Percentiles rank a stretch among this genome's conserved stretches.
Evolutionary conservation across 2,329 filamentous ascomycete species (phyloP).

Genomic region (Paecilomyces variotii): DNA sequence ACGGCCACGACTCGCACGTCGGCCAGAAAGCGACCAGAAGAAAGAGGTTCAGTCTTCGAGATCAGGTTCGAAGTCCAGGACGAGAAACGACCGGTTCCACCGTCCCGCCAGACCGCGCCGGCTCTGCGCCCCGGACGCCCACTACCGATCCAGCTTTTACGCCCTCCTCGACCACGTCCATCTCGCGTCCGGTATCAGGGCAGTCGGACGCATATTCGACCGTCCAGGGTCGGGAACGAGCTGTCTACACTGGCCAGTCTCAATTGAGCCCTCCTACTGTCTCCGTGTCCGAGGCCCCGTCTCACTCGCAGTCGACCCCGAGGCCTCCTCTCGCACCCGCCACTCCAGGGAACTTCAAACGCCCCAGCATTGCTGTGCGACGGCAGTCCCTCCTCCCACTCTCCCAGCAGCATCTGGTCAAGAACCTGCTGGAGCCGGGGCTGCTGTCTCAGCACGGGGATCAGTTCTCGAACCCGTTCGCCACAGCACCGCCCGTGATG

Average conservation of each 20-base stretch:
- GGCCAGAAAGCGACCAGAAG: not conserved
- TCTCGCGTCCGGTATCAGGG: constrained; percentile 11
- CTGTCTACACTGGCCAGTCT: constrained; percentile 10
- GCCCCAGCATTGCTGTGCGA: constrained; percentile 26
- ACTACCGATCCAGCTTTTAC: not conserved
- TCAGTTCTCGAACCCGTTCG: constrained; percentile 10
- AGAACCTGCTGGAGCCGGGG: constrained; percentile 23
- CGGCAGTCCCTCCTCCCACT: constrained; percentile 34
- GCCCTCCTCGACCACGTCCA: constrained; percentile 1
- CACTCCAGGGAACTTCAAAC: constrained; percentile 16
- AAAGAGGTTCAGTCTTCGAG: not conserved
- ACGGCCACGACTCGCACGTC: not conserved
- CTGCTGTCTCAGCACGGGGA: constrained; percentile 15
- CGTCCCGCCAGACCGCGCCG: not conserved
- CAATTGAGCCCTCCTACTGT: constrained; percentile 19
- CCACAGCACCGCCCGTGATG: constrained; percentile 23
- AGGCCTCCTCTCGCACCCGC: constrained; percentile 7
- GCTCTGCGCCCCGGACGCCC: not conserved
- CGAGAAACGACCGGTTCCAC: not conserved
- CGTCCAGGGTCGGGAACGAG: not conserved
- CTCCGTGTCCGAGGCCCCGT: constrained; percentile 18
- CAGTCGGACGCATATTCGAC: constrained; percentile 12
- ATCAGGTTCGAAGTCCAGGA: not conserved
- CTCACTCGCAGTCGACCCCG: constrained; percentile 5
- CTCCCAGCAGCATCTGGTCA: constrained; percentile 31